Conservation (phyloP, 148 eudicot genomes). For the Vaccinium vitisidaea region DNA sequence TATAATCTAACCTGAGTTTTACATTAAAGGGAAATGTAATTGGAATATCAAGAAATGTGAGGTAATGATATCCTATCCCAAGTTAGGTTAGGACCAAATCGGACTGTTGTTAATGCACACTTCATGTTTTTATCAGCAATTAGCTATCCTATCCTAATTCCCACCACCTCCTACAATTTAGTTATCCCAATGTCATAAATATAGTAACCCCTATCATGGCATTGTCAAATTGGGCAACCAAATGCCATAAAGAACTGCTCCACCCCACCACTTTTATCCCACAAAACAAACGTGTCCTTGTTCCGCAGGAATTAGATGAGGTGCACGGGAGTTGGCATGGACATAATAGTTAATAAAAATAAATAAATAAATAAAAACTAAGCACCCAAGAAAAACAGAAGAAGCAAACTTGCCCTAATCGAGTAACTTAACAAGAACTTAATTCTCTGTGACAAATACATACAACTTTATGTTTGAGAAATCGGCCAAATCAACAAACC, state of each 20-base stretch:
- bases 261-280: background rate
- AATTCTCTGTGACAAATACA: background rate
- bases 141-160: background rate
- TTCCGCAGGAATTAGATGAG: background rate
- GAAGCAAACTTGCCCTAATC: background rate
- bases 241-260: background rate
- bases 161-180: background rate
- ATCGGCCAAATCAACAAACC: too few relatives aligned
- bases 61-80: background rate
- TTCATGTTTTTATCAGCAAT: background rate
- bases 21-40: background rate
- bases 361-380: background rate
- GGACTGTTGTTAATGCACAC: background rate
- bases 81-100: background rate
- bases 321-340: background rate
- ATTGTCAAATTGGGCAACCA: background rate
- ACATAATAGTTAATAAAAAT: background rate
- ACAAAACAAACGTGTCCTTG: background rate
- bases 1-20: background rate
- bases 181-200: background rate
- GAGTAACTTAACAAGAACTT: background rate
- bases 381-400: too few relatives aligned
- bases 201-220: background rate
- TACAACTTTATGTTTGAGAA: background rate
- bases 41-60: background rate